Evolutionary conservation across 345 rosid species (phyloP).

Genomic region (Odontarrhena argentea): DNA sequence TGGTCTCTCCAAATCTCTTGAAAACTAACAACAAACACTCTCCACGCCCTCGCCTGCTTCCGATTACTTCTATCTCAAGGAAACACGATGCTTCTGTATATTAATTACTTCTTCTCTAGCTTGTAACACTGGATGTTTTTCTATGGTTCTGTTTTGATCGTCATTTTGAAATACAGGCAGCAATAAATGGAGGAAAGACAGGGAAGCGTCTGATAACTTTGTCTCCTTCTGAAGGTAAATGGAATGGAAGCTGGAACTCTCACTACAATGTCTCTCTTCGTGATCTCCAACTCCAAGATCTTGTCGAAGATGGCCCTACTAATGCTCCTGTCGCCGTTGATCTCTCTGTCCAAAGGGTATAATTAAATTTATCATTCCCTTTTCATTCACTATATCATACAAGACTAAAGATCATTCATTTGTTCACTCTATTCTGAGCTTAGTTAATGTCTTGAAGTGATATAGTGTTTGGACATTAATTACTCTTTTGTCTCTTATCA

Average conservation of each 20-base stretch:
- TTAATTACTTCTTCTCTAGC: neutral
- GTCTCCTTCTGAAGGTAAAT: constrained; percentile 68
- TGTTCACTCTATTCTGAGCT: too few species aligned
- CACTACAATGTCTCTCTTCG: constrained; percentile 62
- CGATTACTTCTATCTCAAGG: constrained; percentile 33
- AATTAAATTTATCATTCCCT: neutral
- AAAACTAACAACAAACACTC: constrained; percentile 21
- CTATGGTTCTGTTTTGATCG: neutral
- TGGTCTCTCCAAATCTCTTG: constrained; percentile 38
- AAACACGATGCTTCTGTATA: constrained; percentile 34
- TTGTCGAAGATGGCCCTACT: constrained; percentile 60
- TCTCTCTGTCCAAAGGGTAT: constrained; percentile 66
- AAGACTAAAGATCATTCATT: neutral
- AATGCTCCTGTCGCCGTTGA: constrained; percentile 54
- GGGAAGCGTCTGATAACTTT: constrained; percentile 55
- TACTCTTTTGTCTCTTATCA: neutral
- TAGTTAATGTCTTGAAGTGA: neutral
- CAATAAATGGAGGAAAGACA: constrained; percentile 40
- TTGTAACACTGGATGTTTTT: neutral
- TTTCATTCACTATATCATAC: neutral
- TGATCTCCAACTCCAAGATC: constrained; percentile 64
- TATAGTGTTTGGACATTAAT: neutral
- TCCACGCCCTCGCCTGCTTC: constrained; percentile 29
- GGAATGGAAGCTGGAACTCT: constrained; percentile 69
- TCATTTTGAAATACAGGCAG: constrained; percentile 12